These are phyloP conservation scores for Acer negundo DNA, from an alignment of 345 rosid species.

Conservation along the genomic window DNA sequence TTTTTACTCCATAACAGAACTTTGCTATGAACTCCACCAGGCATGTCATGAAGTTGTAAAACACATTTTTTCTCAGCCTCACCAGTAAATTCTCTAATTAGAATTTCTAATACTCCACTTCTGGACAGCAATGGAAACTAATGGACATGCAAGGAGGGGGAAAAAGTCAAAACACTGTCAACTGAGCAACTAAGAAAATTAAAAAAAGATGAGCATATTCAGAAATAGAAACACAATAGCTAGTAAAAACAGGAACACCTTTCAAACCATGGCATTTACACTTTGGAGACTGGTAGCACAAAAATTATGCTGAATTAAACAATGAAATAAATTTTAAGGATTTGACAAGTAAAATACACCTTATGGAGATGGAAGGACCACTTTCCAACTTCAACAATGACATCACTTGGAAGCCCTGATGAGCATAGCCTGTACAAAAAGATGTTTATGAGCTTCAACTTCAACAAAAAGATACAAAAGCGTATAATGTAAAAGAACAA, in stretches of 20 bases:
- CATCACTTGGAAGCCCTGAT: slow-evolving; percentile 80
- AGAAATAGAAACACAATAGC: too few relatives aligned
- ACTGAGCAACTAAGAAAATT: too few relatives aligned
- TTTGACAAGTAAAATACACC: slow-evolving; percentile 39
- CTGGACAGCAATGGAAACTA: slow-evolving; percentile 92
- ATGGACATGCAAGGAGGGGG: slow-evolving; percentile 16
- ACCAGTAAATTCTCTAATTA: slow-evolving; percentile 36
- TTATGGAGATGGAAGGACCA: slow-evolving; percentile 82
- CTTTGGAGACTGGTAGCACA: too few relatives aligned
- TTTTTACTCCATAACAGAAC: slow-evolving; percentile 79
- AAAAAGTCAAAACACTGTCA: slow-evolving; percentile 2
- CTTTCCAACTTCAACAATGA: slow-evolving; percentile 67
- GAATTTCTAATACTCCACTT: too few relatives aligned
- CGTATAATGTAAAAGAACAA: not conserved
- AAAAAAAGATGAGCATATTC: too few relatives aligned
- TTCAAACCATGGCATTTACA: too few relatives aligned
- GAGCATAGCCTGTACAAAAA: slow-evolving; percentile 57
- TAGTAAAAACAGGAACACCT: too few relatives aligned
- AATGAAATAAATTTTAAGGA: not conserved
- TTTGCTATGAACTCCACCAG: slow-evolving; percentile 85
- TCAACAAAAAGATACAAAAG: too few relatives aligned
- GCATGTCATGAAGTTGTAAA: slow-evolving; percentile 67
- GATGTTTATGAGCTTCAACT: too few relatives aligned
- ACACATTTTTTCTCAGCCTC: slow-evolving; percentile 43
- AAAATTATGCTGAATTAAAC: too few relatives aligned